phyloP scores from a whole-genome alignment of 306 rosid genomes.

The Myrica gale region DNA sequence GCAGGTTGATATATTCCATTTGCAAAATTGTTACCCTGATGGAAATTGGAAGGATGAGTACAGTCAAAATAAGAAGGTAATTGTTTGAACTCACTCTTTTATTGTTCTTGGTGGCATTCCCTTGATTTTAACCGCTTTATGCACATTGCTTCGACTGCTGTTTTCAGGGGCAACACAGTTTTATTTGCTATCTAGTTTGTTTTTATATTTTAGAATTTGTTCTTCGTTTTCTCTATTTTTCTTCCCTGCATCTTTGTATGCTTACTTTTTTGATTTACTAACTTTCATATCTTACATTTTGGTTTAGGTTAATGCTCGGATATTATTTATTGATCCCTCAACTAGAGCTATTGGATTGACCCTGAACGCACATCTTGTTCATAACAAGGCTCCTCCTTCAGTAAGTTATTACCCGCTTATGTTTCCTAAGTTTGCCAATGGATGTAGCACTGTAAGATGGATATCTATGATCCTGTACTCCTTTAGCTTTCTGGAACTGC shows the following conservation, averaged over 20 bases:
- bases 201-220: not conserved
- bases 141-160: not conserved
- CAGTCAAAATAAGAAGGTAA: constrained; percentile 74
- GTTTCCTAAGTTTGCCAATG: not conserved
- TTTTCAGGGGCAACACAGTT: not conserved
- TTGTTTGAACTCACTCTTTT: constrained; percentile 2
- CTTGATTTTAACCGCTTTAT: not conserved
- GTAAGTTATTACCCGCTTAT: constrained; percentile 49
- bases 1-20: constrained; percentile 88
- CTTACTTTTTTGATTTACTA: constrained; percentile 14
- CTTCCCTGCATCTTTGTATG: constrained; percentile 5
- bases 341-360: constrained; percentile 96
- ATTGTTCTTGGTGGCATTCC: constrained; percentile 21
- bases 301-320: constrained; percentile 74
- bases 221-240: not conserved
- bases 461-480: not conserved
- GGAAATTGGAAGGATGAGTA: constrained; percentile 70
- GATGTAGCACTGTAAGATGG: constrained; percentile 17
- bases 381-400: constrained; percentile 66
- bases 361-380: constrained; percentile 82
- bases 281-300: constrained; percentile 18
- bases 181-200: no score
- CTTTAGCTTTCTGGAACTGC: not conserved
- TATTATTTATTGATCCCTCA: constrained; percentile 86
- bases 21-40: constrained; percentile 61